phyloP scores from a whole-genome alignment of 768 basidiomycete genomes.

The Leccinum uliginosum region DNA sequence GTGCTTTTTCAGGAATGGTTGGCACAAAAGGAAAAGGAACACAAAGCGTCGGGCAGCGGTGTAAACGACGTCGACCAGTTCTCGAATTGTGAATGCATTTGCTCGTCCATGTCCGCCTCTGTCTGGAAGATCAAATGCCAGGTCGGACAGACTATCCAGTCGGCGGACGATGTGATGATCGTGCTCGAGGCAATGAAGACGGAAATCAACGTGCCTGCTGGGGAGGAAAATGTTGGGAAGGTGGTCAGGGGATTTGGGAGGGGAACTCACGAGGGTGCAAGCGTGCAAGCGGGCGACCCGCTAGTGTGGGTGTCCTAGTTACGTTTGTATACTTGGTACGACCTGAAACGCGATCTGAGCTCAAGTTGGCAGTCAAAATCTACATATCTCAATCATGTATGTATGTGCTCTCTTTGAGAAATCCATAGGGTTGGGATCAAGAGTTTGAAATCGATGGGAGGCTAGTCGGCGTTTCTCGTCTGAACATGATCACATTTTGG shows the following conservation, averaged over 20 bases:
- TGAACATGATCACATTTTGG: too few species aligned
- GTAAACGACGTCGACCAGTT: constrained; percentile 1
- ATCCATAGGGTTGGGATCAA: too few species aligned
- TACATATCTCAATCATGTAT: too few species aligned
- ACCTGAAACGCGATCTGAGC: too few species aligned
- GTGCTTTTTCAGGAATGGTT: constrained; percentile 44
- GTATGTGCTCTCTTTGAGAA: too few species aligned
- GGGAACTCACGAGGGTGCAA: constrained; percentile 40
- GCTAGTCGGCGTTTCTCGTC: too few species aligned
- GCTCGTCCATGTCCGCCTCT: constrained; percentile 40
- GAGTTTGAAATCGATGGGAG: too few species aligned
- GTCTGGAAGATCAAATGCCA: constrained; percentile 49
- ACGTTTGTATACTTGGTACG: neutral
- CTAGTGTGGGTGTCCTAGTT: constrained; percentile 29
- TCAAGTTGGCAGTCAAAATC: too few species aligned
- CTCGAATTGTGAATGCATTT: constrained; percentile 7
- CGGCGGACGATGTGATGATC: constrained; percentile 41
- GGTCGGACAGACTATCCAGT: constrained; percentile 39
- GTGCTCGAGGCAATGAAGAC: constrained; percentile 68
- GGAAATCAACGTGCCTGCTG: constrained; percentile 47
- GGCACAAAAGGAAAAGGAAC: constrained; percentile 18
- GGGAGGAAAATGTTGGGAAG: constrained; percentile 43
- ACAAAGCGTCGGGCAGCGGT: neutral
- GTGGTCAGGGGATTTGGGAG: constrained; percentile 37
- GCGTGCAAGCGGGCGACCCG: constrained; percentile 44